These are phyloP conservation scores for Lunasporangiospora selenospora DNA, from an alignment of 192 early-diverging fungal species.

Conservation along the genomic window DNA sequence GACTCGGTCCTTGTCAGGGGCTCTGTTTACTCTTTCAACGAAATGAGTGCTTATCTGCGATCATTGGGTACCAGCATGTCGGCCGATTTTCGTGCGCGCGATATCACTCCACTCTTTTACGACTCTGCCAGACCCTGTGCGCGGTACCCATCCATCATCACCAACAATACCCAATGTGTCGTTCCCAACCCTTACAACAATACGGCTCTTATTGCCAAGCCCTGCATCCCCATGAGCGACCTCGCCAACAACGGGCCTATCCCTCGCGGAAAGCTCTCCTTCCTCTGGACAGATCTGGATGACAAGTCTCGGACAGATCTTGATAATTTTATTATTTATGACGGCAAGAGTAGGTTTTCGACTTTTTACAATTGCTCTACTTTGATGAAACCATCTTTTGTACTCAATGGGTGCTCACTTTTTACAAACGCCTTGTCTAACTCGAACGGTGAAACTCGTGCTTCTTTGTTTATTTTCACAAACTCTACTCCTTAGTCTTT, in stretches of 20 bases:
- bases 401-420: too few species aligned
- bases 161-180: slow-evolving; percentile 7
- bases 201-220: slow-evolving; percentile 21
- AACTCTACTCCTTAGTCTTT: slow-evolving; percentile 29
- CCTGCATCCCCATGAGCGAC: slow-evolving; percentile 9
- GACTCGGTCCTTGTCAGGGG: slow-evolving; percentile 27
- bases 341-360: slow-evolving; percentile 24
- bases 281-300: slow-evolving; percentile 32
- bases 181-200: slow-evolving; percentile 23
- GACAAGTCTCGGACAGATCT: slow-evolving; percentile 5
- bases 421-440: too few species aligned
- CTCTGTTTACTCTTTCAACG: slow-evolving; percentile 7
- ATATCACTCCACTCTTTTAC: slow-evolving; percentile 28
- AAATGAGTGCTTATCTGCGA: slow-evolving; percentile 9
- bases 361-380: too few species aligned
- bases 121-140: slow-evolving; percentile 20
- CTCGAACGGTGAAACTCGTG: too few species aligned
- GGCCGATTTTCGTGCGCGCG: slow-evolving; percentile 12
- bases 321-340: slow-evolving; percentile 23
- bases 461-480: too few species aligned
- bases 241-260: neutral
- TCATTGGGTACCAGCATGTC: slow-evolving; percentile 11
- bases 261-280: slow-evolving; percentile 13
- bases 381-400: too few species aligned
- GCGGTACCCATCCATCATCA: slow-evolving; percentile 7